Conservation (phyloP, 108 stramenopile genomes). For the Fistulifera solaris region DNA sequence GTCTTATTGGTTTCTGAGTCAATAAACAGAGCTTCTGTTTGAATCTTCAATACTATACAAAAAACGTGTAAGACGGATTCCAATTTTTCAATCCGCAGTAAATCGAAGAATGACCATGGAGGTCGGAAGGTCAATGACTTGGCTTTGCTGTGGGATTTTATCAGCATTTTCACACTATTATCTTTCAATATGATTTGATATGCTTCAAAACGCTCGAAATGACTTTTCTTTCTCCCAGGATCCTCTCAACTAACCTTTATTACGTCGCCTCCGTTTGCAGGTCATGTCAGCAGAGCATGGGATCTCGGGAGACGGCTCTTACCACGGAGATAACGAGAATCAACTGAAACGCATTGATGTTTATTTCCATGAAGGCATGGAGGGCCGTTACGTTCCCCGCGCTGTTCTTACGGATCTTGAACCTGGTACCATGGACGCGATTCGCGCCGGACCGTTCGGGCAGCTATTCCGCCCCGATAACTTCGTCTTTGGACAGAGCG, state of each 20-base stretch:
- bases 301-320: conserved; percentile 43
- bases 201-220: too few relatives aligned
- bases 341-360: conserved; percentile 79
- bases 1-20: too few relatives aligned
- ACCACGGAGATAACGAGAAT: conserved; percentile 66
- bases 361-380: conserved; percentile 82
- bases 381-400: conserved; percentile 87
- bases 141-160: neutral
- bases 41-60: too few relatives aligned
- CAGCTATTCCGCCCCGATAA: conserved; percentile 92
- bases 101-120: too few relatives aligned
- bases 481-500: conserved; percentile 92
- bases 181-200: neutral
- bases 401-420: conserved; percentile 87
- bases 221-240: too few relatives aligned
- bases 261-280: conserved; percentile 17
- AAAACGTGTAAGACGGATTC: too few relatives aligned
- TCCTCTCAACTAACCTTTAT: too few relatives aligned
- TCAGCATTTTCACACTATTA: neutral
- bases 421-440: conserved; percentile 89
- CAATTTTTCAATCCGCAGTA: too few relatives aligned
- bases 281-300: conserved; percentile 89
- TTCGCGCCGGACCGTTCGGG: conserved; percentile 67
- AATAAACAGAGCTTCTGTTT: too few relatives aligned
- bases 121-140: too few relatives aligned